Evolutionary conservation across 108 stramenopile genomes (phyloP).

Genomic region (Skeletonema grethae): DNA sequence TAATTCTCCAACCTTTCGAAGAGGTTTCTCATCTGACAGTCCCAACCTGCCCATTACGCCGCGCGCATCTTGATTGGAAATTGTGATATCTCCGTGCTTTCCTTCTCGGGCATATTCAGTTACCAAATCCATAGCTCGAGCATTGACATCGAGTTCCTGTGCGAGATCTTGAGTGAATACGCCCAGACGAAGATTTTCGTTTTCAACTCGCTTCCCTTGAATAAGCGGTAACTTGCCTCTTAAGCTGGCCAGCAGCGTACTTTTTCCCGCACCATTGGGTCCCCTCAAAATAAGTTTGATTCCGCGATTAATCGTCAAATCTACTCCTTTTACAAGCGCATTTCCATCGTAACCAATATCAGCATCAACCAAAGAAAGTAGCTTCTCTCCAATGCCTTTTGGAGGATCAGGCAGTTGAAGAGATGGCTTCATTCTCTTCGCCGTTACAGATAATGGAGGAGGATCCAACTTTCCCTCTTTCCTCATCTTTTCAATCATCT

Average conservation of each 20-base stretch:
- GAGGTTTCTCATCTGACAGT: constrained; percentile 79
- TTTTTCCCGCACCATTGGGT: constrained; percentile 92
- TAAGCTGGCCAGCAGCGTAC: constrained; percentile 84
- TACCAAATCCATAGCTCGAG: constrained; percentile 83
- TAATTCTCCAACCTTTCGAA: constrained; percentile 62
- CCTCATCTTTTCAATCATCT: constrained; percentile 87
- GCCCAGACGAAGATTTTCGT: constrained; percentile 63
- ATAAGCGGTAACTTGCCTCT: constrained; percentile 76
- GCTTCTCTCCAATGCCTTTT: constrained; percentile 63
- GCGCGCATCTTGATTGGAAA: constrained; percentile 78
- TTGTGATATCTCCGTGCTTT: constrained; percentile 67
- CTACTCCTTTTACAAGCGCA: constrained; percentile 35
- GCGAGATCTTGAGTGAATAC: constrained; percentile 91
- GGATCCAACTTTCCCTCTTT: constrained; percentile 70
- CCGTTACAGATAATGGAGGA: constrained; percentile 57
- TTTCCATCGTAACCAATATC: constrained; percentile 61
- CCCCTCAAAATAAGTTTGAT: constrained; percentile 67
- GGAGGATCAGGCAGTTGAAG: constrained; percentile 59
- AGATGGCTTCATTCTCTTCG: constrained; percentile 46
- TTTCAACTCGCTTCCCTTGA: constrained; percentile 69
- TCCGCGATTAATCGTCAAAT: constrained; percentile 53
- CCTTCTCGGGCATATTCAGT: constrained; percentile 72
- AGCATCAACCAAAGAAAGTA: constrained; percentile 68
- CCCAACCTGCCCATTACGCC: constrained; percentile 80
- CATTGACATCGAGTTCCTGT: constrained; percentile 76